Percentiles rank a stretch among this genome's conserved stretches.
Conservation (phyloP, 768 basidiomycete genomes). For the Rhodotorula toruloides region DNA sequence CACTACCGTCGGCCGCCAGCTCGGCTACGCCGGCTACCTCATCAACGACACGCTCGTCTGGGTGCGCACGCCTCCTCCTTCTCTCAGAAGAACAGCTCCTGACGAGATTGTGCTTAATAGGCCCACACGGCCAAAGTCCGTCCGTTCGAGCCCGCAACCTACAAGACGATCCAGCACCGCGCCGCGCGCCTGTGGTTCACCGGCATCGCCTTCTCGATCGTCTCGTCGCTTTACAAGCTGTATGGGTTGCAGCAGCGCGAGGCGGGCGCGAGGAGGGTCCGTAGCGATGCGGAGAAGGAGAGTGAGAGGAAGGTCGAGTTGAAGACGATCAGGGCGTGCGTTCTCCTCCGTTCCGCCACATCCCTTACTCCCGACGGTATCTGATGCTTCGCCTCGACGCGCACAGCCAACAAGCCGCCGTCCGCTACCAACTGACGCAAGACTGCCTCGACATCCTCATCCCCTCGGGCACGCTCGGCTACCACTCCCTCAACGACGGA, state of each 20-base stretch:
- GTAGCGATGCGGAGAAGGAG: conserved; percentile 59
- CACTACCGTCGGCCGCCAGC: conserved; percentile 71
- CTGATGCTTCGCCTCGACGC: neutral
- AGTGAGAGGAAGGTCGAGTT: conserved; percentile 63
- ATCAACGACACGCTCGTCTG: conserved; percentile 75
- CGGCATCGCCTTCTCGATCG: conserved; percentile 41
- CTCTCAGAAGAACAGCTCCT: conserved; percentile 24
- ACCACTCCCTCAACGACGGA: conserved; percentile 76
- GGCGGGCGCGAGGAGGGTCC: conserved; percentile 40
- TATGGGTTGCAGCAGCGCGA: conserved; percentile 37
- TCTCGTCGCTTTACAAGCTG: conserved; percentile 38
- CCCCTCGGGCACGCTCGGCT: conserved; percentile 73
- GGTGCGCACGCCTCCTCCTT: conserved; percentile 55
- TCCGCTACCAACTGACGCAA: conserved; percentile 72
- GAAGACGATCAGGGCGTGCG: conserved; percentile 58
- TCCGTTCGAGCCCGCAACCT: conserved; percentile 25
- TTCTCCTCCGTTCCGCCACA: neutral
- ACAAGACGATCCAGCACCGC: conserved; percentile 25
- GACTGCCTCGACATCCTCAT: conserved; percentile 85
- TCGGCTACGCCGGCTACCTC: conserved; percentile 84
- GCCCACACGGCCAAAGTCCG: conserved; percentile 42
- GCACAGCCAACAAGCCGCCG: conserved; percentile 55
- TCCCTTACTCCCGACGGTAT: conserved; percentile 45
- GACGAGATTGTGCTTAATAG: neutral
- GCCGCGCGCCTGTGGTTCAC: conserved; percentile 40